Conservation (phyloP, 2,329 filamentous ascomycete genomes). For the Nemania serpens region DNA sequence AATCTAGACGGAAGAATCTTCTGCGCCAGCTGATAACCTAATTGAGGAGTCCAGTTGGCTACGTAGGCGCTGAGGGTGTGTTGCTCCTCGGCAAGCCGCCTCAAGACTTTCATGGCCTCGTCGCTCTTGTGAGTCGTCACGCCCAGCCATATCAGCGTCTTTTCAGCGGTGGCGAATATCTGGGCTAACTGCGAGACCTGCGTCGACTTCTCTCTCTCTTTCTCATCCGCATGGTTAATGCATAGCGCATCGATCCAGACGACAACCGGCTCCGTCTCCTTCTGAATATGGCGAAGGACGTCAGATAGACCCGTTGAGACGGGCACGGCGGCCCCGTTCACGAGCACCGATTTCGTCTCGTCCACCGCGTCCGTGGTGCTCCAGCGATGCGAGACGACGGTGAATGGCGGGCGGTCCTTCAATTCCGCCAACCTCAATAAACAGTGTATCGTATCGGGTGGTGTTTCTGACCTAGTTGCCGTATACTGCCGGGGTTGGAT, state of each 20-base stretch:
- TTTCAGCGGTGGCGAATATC: conserved; percentile 27
- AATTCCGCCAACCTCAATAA: conserved; percentile 31
- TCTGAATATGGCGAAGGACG: conserved; percentile 24
- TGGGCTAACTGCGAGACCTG: conserved; percentile 30
- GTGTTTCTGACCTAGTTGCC: conserved; percentile 21
- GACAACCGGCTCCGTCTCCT: conserved; percentile 20
- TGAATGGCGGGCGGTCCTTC: conserved; percentile 27
- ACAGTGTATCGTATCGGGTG: conserved; percentile 27
- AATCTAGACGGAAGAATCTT: conserved; percentile 23
- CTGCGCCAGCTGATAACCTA: conserved; percentile 22
- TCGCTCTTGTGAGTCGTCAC: conserved; percentile 26
- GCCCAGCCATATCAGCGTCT: conserved; percentile 32
- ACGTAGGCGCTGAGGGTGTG: conserved; percentile 26
- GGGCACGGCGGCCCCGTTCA: conserved; percentile 29
- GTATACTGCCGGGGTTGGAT: conserved; percentile 32
- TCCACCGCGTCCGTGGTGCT: conserved; percentile 18
- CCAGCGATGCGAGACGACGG: conserved; percentile 30
- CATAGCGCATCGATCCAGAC: conserved; percentile 38
- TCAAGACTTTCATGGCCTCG: conserved; percentile 31
- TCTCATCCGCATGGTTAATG: conserved; percentile 31
- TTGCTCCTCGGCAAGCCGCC: conserved; percentile 29
- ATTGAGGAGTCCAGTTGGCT: conserved; percentile 28
- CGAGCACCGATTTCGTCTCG: conserved; percentile 25
- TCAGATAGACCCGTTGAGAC: conserved; percentile 25
- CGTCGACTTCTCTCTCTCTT: conserved; percentile 30